Evolutionary conservation across 1,139 yeast species (phyloP).

Genomic region (Scheffersomyces segobiensis): DNA sequence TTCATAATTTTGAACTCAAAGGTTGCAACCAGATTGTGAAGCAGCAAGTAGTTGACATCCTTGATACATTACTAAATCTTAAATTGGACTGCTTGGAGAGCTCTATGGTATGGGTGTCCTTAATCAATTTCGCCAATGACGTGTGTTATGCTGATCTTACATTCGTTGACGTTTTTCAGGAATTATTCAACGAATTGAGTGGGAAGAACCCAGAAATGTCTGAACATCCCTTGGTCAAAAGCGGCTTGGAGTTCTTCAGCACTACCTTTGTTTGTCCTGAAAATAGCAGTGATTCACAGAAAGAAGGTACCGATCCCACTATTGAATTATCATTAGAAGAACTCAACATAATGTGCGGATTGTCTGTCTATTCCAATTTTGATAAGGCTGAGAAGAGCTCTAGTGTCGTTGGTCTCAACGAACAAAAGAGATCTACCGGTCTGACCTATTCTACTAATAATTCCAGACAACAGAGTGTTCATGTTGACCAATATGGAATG

Average conservation of each 20-base stretch:
- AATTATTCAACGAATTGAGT: slow-evolving; percentile 20
- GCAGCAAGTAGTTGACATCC: slow-evolving; percentile 6
- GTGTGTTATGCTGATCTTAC: slow-evolving; percentile 29
- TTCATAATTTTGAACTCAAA: slow-evolving; percentile 3
- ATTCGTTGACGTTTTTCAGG: slow-evolving; percentile 18
- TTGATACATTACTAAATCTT: slow-evolving; percentile 10
- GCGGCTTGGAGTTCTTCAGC: slow-evolving; percentile 26
- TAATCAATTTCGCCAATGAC: slow-evolving; percentile 32
- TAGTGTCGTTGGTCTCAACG: neutral
- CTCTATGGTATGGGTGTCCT: slow-evolving; percentile 26
- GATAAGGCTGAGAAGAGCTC: neutral
- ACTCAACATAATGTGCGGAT: neutral
- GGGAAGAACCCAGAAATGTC: slow-evolving; percentile 8
- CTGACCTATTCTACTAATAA: slow-evolving; percentile 9
- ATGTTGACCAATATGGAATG: slow-evolving; percentile 28
- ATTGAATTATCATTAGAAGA: neutral
- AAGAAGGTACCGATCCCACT: neutral
- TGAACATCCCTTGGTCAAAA: slow-evolving; percentile 20
- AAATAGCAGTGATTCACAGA: neutral
- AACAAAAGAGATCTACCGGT: neutral
- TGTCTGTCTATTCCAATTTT: neutral
- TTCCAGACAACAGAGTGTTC: slow-evolving; percentile 32
- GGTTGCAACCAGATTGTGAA: slow-evolving; percentile 1
- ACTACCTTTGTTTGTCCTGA: slow-evolving; percentile 17
- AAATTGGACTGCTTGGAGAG: slow-evolving; percentile 7